Evolutionary conservation across 805 yeast genomes (phyloP), one percentile per base, ranked within the genome.

Genomic region (Metschnikowia santaceciliae): DNA sequence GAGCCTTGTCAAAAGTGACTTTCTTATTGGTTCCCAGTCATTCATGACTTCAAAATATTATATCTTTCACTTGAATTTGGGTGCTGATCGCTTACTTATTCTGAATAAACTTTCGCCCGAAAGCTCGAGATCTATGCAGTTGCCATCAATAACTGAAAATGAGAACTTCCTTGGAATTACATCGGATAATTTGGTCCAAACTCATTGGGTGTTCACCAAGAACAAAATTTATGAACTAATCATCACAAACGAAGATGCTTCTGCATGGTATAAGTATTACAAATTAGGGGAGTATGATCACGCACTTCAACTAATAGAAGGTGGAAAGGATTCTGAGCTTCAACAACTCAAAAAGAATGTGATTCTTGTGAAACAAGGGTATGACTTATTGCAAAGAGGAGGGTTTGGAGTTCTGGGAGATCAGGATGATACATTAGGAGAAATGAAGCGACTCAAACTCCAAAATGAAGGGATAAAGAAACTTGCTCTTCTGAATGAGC

Each of bases 191-290:
- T 41, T 60, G 60, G 38, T 64, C 77, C 14, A 73, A 1, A 88
- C 98, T 0, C 87, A 73, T 58, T 94, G 99, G 99, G 66, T 87
- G 3, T 88, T 73, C 59, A 81, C 94, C 0, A 66, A 70, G 11
- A 61, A 68, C 4, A 75, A 74, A 45, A 81, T 94, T 8, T 87
- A 78, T 62, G 99, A 94, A 63, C 67, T 94, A 6, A 75, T 85
- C 8, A 71, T 88, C 11, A 77, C 77, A 34, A 78, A 86, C 60
- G 97, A 92, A 64, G 74, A 83, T 4, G 71, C 77, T 4, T 86
- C 86, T 23, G 83, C 91, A 2, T 89, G 97, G 96, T 79, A 78
- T 17, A 39, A 49, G 7, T 55, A 55, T 39, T 58, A 55, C 37
- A 50, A 52, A 26, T 14, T 51, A 41, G 60, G 59, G 1, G 42